Evolutionary conservation across 202 grass and related monocot species (phyloP), one percentile per base, ranked within the genome.

Genomic region (Cymbopogon flexuosus): DNA sequence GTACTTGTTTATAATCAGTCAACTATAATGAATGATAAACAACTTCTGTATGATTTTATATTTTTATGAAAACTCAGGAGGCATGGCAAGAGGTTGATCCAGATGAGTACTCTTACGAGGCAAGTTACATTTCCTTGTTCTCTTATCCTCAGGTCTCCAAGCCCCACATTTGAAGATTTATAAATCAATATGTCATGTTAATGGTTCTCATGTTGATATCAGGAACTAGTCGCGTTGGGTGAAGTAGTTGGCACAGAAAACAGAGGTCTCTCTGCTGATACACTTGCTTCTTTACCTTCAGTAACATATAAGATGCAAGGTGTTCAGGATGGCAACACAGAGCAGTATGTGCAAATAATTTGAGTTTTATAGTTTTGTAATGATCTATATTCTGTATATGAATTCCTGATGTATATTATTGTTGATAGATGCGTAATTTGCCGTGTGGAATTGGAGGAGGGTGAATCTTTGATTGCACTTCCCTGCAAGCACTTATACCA

Each of bases 41-140:
- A 86, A 30, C 79, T 69, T 64, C 74, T 18, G 56, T 16, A 3
- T 89, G n/a, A n/a, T 2, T 65, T 30, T 84, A 16, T 3, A 13
- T 33, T 79, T 86, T 51, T 62, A 70, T 68, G 19, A 79, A 85
- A 74, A 88, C 24, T 37, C 73, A 98, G 96, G 96, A 99, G 88
- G 85, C 90, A 71, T 99, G 96, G 96, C 90, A 99, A 70, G 96
- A 99, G 81, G 84, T 93, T 88, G 96, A 99, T 85, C 90, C 90
- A 54, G 96, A 96, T 52, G 96, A 99, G 85, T 99, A 91, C 51
- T 93, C 87, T 45, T 99, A 99, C 56, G 96, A 99, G 90, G 96
- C 81, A 93, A 73, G 83, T 79, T 73, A 16, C 31, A 45, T 66
- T 77, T 57, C 43, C n/a, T 74, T 79, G 14, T 23, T 49, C 2